These are phyloP conservation scores for Daldinia childiae DNA, from an alignment of 495 filamentous ascomycete genomes.

Conservation along the genomic window DNA sequence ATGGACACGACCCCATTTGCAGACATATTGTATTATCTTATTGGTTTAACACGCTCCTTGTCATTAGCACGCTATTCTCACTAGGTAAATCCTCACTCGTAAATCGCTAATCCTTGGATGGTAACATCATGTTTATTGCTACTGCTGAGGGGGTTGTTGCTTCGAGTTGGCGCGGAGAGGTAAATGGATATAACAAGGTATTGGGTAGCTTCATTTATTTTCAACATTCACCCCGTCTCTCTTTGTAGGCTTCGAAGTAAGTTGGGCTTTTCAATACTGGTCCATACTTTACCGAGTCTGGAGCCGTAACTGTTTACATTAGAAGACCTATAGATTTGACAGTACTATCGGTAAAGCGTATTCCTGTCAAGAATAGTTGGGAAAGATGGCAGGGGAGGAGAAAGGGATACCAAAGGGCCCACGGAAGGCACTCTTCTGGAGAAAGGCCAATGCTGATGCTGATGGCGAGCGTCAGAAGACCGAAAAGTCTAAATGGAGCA, in stretches of 20 bases:
- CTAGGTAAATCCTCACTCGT: constrained; percentile 13
- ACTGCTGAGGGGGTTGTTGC: neutral
- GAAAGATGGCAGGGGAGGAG: constrained; percentile 20
- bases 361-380: neutral
- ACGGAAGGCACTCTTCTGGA: constrained; percentile 29
- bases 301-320: neutral
- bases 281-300: neutral
- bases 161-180: neutral
- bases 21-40: constrained; percentile 17
- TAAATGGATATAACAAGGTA: neutral
- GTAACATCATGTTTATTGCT: constrained; percentile 13
- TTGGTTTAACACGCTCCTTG: constrained; percentile 18
- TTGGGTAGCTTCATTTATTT: neutral
- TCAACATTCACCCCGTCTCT: neutral
- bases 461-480: constrained; percentile 9
- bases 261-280: neutral
- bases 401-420: constrained; percentile 5
- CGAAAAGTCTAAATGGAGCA: constrained; percentile 64
- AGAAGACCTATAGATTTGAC: neutral
- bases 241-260: neutral
- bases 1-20: constrained; percentile 17
- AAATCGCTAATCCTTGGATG: constrained; percentile 13
- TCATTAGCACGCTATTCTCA: constrained; percentile 28
- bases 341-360: neutral
- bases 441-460: constrained; percentile 8